phyloP scores from a whole-genome alignment of 225 moss, liverwort and hornwort species.

The Antitrichia curtipendula region DNA sequence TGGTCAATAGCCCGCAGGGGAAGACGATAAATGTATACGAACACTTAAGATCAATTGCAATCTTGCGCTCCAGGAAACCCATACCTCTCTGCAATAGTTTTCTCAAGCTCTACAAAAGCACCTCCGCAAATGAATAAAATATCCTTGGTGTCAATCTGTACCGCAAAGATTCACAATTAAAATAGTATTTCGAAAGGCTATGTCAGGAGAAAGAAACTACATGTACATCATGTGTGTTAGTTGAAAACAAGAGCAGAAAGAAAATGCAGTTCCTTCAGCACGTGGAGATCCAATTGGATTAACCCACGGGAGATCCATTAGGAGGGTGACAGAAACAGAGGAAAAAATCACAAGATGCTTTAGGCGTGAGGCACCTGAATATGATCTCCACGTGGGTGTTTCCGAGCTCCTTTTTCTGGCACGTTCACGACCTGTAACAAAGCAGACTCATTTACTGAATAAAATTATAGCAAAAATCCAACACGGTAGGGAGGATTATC shows the following conservation, averaged over 20 bases:
- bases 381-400: constrained; percentile 94
- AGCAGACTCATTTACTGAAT: background rate
- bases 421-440: constrained; percentile 76
- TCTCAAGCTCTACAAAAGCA: constrained; percentile 96
- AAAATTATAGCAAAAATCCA: background rate
- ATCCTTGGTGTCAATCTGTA: constrained; percentile 92
- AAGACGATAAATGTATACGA: background rate
- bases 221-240: background rate
- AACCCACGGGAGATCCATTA: background rate
- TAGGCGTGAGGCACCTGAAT: constrained; percentile 58
- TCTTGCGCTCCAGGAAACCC: background rate
- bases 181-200: background rate
- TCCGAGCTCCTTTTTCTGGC: constrained; percentile 97
- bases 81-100: constrained; percentile 94
- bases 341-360: background rate
- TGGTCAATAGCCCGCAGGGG: background rate
- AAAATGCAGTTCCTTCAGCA: background rate
- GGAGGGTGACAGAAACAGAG: background rate
- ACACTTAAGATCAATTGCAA: background rate
- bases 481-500: background rate
- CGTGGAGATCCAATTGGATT: too few species aligned
- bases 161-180: background rate
- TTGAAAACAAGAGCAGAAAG: background rate
- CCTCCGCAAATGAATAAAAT: constrained; percentile 97
- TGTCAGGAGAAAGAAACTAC: background rate